phyloP scores from a whole-genome alignment of 2,329 filamentous ascomycete species.

The Colletotrichum sp. region DNA sequence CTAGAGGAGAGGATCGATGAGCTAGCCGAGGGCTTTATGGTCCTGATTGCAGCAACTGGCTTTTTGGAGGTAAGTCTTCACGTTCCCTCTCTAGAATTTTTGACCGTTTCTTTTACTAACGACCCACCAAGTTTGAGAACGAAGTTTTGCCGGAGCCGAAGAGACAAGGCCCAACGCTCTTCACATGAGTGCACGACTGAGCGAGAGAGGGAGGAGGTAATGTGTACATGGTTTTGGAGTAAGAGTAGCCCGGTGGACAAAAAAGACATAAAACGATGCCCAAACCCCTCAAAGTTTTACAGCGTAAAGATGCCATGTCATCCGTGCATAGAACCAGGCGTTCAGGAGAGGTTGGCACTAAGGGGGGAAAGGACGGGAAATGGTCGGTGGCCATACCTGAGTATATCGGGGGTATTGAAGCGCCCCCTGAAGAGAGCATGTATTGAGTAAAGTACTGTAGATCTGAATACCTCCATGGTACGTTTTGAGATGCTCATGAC shows the following conservation, averaged over 20 bases:
- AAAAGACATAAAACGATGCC: neutral
- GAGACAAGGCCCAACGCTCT: conserved; percentile 37
- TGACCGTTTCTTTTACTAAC: neutral
- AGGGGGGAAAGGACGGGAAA: neutral
- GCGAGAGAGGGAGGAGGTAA: neutral
- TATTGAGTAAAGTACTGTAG: neutral
- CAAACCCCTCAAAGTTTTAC: neutral
- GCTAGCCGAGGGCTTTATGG: conserved; percentile 82
- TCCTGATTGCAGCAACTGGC: conserved; percentile 80
- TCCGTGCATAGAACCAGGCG: conserved; percentile 20
- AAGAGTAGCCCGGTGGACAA: neutral
- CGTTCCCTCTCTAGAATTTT: neutral
- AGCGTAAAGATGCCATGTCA: neutral
- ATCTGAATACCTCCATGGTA: neutral
- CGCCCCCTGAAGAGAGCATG: neutral
- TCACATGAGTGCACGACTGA: conserved; percentile 35
- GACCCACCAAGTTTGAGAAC: conserved; percentile 41
- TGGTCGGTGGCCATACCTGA: neutral
- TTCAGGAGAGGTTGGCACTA: neutral
- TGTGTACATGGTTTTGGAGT: neutral
- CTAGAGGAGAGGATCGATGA: conserved; percentile 71
- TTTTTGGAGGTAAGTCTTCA: conserved; percentile 77
- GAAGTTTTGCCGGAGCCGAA: conserved; percentile 36
- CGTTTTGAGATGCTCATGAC: neutral
- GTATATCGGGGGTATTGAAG: neutral